These are phyloP conservation scores for Glebionis coronaria DNA, from an alignment of 129 eudicot species.

Conservation along the genomic window DNA sequence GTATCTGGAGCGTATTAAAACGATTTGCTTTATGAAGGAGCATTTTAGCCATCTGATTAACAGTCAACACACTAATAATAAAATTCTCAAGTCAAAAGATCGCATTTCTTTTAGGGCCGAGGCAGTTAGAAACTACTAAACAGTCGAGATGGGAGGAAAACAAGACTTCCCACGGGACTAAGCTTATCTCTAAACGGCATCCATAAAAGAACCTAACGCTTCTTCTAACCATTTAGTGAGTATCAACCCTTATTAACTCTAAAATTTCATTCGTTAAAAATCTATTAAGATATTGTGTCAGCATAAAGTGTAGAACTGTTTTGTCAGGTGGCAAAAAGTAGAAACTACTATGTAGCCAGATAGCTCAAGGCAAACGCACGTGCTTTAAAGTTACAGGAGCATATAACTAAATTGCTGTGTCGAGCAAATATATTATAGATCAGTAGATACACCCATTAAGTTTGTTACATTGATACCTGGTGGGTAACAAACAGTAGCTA, in stretches of 20 bases:
- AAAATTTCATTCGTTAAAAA: background rate
- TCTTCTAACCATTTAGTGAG: background rate
- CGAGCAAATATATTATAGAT: constrained; percentile 2
- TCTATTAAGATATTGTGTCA: background rate
- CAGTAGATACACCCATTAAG: too few relatives aligned
- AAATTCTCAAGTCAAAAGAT: background rate
- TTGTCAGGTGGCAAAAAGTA: background rate
- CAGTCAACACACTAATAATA: background rate
- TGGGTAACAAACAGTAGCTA: background rate
- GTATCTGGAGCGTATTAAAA: too few relatives aligned
- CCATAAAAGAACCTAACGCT: background rate
- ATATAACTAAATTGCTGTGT: constrained; percentile 2
- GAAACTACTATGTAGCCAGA: background rate
- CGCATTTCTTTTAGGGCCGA: background rate
- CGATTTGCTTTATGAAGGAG: background rate
- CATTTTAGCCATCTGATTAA: background rate
- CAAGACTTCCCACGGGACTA: background rate
- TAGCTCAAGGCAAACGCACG: constrained; percentile 1
- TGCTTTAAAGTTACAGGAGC: background rate
- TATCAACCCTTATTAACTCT: constrained; percentile 7
- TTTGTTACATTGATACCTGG: background rate
- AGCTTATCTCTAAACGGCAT: background rate
- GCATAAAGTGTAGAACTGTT: constrained; percentile 4
- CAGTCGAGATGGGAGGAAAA: background rate
- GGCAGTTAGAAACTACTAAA: background rate